phyloP scores from a whole-genome alignment of 345 rosid species.

The Eucalyptus pauciflora region DNA sequence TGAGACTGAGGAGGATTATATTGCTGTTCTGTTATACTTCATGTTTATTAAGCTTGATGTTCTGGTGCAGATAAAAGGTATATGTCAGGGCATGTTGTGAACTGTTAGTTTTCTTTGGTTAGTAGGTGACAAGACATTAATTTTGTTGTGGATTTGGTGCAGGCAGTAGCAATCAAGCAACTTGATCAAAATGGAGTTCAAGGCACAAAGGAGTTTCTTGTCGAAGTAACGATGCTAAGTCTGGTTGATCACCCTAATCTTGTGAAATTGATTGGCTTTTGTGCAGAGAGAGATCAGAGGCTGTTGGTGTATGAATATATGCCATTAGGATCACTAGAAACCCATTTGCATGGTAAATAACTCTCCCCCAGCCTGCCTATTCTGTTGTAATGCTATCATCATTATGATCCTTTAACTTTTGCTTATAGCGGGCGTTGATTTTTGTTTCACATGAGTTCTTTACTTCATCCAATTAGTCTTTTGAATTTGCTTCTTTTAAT shows the following conservation, averaged over 20 bases:
- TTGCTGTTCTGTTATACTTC: neutral
- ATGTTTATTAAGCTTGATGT: neutral
- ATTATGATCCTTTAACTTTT: neutral
- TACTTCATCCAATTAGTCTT: neutral
- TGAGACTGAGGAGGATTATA: neutral
- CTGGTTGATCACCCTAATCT: slow-evolving; percentile 29
- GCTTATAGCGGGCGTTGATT: too few species aligned
- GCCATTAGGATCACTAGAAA: slow-evolving; percentile 36
- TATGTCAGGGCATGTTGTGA: neutral
- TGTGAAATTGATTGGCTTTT: slow-evolving; percentile 26
- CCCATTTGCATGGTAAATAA: slow-evolving; percentile 25
- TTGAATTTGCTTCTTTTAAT: neutral
- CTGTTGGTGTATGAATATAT: slow-evolving; percentile 35
- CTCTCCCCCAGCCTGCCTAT: neutral
- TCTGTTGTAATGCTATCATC: neutral
- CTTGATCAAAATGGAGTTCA: slow-evolving; percentile 30
- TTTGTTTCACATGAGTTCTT: neutral
- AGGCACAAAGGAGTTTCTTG: slow-evolving; percentile 25
- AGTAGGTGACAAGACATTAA: neutral
- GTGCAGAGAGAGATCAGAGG: slow-evolving; percentile 29
- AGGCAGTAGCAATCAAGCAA: slow-evolving; percentile 23
- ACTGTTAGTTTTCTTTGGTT: neutral
- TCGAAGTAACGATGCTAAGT: slow-evolving; percentile 21
- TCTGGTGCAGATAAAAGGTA: neutral
- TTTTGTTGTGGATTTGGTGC: neutral